Base-by-base conservation (phyloP, 2,329 filamentous ascomycete genomes). In the Colletotrichum viniferum region DNA sequence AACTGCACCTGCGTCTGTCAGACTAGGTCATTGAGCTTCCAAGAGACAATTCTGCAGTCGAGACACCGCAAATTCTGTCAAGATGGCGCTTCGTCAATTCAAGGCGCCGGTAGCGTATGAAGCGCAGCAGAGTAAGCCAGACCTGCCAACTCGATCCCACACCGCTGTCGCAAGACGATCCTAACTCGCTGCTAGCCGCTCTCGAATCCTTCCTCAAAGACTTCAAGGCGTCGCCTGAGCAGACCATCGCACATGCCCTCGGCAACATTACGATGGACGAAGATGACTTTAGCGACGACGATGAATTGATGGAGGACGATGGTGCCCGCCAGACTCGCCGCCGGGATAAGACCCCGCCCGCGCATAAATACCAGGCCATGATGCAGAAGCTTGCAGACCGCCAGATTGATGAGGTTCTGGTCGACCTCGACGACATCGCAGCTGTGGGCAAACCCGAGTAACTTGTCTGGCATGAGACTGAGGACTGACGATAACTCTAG, bases 271-370 rank as follows among this genome's bases (percentile, higher is more conserved):
- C 94, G 81, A 94, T 99, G 78, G 94, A 96, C 83, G 96, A 95
- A 81, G 94, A 97, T 85, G 94, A 94, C 79, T 90, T 95, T 56
- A 96, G 94, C 84, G 96, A 98, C 81, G 95, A 98, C 81, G 95
- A 98, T 81, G 96, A 98, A 81, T 95, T 97, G 82, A 95, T 98
- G 92, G 95, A 98, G 82, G 94, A 96, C 80, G 91, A 92, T 77
- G 93, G 95, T 77, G 91, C 92, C 69, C 86, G 83, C 76, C 66
- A 69, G n/a, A 76, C 58, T 26, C 89, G 87, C 26, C 88, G 85
- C 68, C 86, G 87, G 78, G 86, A 82, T 78, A 86, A 85, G 79
- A 86, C 84, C 80, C 84, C 88, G 80, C 93, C 92, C 52, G 95
- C 94, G 82, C 88, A 93, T 83, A 98, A 98, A 86, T 99, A 99